Evolutionary conservation across 179 eudicot genomes (phyloP).

Genomic region (Beta corolliflora): DNA sequence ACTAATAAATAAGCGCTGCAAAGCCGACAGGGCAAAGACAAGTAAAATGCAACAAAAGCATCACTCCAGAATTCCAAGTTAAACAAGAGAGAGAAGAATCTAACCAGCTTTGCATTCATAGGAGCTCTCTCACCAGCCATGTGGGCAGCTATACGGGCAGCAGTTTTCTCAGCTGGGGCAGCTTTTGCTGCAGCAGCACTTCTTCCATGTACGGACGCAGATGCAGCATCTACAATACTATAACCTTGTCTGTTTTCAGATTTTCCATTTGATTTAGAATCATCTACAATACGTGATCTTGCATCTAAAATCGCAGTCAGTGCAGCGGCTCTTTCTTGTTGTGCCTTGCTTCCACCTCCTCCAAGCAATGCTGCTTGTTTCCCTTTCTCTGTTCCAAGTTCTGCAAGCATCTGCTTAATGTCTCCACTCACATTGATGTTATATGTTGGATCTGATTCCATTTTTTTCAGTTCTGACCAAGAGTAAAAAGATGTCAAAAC

Average conservation of each 20-base stretch:
- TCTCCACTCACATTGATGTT: conserved; percentile 89
- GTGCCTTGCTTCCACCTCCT: conserved; percentile 97
- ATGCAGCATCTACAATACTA: conserved; percentile 98
- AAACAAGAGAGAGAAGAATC: conserved; percentile 25
- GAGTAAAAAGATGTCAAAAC: conserved; percentile 17
- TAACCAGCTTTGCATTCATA: conserved; percentile 88
- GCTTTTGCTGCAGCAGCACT: conserved; percentile 96
- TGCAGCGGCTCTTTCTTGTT: conserved; percentile 89
- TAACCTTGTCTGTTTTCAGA: conserved; percentile 47
- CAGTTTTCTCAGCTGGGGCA: conserved; percentile 80
- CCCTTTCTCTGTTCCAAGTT: conserved; percentile 91
- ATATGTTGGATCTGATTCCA: conserved; percentile 79
- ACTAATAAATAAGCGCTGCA: neutral
- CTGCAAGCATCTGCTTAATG: conserved; percentile 93
- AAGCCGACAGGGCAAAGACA: neutral
- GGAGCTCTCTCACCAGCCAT: conserved; percentile 97
- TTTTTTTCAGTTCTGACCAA: conserved; percentile 59
- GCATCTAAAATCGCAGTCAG: conserved; percentile 77
- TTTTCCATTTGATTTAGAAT: conserved; percentile 59
- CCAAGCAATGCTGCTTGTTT: conserved; percentile 85
- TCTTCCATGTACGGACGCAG: conserved; percentile 98
- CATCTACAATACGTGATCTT: conserved; percentile 82
- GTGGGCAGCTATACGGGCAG: conserved; percentile 97
- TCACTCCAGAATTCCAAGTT: neutral
- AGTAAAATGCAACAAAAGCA: neutral